Evolutionary conservation across 2,329 filamentous ascomycete species (phyloP).

Genomic region (Epichloe coenophiala): DNA sequence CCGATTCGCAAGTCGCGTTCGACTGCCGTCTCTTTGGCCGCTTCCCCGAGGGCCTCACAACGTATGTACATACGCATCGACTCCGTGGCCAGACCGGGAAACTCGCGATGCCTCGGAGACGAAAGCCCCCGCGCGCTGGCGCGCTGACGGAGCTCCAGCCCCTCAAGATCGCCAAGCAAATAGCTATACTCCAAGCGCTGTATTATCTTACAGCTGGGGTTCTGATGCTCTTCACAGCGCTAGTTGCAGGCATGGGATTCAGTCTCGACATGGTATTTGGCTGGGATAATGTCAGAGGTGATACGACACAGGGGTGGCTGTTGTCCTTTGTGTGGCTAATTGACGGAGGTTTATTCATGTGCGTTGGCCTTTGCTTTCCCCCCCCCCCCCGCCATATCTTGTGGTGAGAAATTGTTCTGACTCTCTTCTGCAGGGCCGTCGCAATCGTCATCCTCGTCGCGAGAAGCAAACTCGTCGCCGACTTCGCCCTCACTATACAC

Average conservation of each 20-base stretch:
- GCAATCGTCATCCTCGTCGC: slow-evolving; percentile 73
- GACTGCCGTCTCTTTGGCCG: too few relatives aligned
- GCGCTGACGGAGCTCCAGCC: slow-evolving; percentile 48
- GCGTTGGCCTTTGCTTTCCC: slow-evolving; percentile 11
- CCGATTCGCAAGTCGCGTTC: too few relatives aligned
- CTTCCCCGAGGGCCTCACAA: too few relatives aligned
- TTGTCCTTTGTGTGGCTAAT: slow-evolving; percentile 44
- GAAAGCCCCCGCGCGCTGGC: slow-evolving; percentile 44
- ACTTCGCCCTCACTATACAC: slow-evolving; percentile 86
- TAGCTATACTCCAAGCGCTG: slow-evolving; percentile 40
- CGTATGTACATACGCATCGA: not conserved
- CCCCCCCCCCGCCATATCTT: not conserved
- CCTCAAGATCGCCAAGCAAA: slow-evolving; percentile 45
- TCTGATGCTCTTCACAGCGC: slow-evolving; percentile 43
- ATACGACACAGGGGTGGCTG: slow-evolving; percentile 49
- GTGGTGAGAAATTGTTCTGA: not conserved
- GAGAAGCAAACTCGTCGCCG: slow-evolving; percentile 85
- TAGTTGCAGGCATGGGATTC: slow-evolving; percentile 44
- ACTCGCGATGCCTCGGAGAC: slow-evolving; percentile 38
- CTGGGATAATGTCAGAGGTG: slow-evolving; percentile 44
- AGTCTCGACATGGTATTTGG: slow-evolving; percentile 40
- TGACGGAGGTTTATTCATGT: slow-evolving; percentile 40
- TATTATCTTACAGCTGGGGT: slow-evolving; percentile 40
- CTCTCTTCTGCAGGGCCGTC: slow-evolving; percentile 46
- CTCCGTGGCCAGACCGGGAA: not conserved